A percentile compares a stretch with the other conserved stretches of the same genome.
Evolutionary conservation across 2,329 filamentous ascomycete species (phyloP).

Genomic region (Trichoderma afroharzianum): DNA sequence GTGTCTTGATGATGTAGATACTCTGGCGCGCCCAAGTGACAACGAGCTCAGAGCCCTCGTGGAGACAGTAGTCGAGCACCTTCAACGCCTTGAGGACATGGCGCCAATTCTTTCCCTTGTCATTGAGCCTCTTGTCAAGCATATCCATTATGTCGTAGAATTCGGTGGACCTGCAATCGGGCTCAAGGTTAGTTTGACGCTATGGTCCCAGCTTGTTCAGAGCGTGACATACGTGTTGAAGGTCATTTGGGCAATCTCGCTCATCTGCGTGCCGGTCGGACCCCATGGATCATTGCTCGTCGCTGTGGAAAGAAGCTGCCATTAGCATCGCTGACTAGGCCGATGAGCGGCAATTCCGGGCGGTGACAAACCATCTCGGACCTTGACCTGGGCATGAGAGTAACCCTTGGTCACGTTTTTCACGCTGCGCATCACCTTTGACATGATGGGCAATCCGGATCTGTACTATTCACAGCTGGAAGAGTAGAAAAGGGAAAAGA

Average conservation of each 20-base stretch:
- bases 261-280: conserved; percentile 96
- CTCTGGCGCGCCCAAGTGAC: conserved; percentile 98
- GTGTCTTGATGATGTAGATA: conserved; percentile 96
- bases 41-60: conserved; percentile 93
- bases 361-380: conserved; percentile 76
- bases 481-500: neutral
- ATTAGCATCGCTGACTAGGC: conserved; percentile 3
- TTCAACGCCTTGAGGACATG: conserved; percentile 97
- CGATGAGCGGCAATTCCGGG: neutral
- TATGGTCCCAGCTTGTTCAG: neutral
- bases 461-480: neutral
- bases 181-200: neutral
- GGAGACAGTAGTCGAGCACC: conserved; percentile 94
- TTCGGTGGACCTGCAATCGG: conserved; percentile 69
- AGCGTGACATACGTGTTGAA: conserved; percentile 78
- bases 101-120: conserved; percentile 99
- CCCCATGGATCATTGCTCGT: conserved; percentile 99
- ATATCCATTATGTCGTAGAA: conserved; percentile 99
- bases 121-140: conserved; percentile 96
- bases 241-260: conserved; percentile 95
- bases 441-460: conserved; percentile 60
- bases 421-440: conserved; percentile 92
- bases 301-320: conserved; percentile 51
- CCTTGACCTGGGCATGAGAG: conserved; percentile 93
- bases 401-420: conserved; percentile 99